Percentiles rank a stretch among this genome's conserved stretches.
Conservation (phyloP, 306 rosid species). For the Abrus pulchellus region DNA sequence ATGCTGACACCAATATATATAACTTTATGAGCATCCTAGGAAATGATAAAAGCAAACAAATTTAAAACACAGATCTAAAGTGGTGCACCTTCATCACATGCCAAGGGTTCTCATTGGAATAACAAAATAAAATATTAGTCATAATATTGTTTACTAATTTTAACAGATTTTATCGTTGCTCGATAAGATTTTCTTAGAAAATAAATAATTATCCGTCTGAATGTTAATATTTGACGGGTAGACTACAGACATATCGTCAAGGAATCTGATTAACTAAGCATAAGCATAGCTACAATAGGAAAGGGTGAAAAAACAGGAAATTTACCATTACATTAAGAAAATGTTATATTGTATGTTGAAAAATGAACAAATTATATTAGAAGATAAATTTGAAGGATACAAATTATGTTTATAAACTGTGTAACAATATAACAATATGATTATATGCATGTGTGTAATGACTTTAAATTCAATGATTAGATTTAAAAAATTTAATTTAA, state of each 20-base stretch:
- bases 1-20: conserved; percentile 20
- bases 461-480: no score
- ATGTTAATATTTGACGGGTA: conserved; percentile 32
- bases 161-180: conserved; percentile 53
- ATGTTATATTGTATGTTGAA: no score
- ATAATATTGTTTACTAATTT: conserved; percentile 46
- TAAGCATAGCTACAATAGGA: neutral
- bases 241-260: conserved; percentile 35
- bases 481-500: no score
- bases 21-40: conserved; percentile 40
- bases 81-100: conserved; percentile 48
- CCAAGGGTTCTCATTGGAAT: conserved; percentile 47
- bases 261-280: conserved; percentile 26
- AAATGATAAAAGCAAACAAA: conserved; percentile 40
- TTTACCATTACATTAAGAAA: neutral
- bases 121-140: conserved; percentile 37
- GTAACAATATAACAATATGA: no score
- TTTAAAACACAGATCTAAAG: conserved; percentile 40
- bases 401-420: no score
- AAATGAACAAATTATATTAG: no score
- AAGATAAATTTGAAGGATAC: no score
- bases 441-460: no score
- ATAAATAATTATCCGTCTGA: neutral
- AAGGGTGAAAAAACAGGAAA: neutral
- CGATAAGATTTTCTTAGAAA: conserved; percentile 51